Percentiles rank a stretch among this genome's conserved stretches.
These are phyloP conservation scores for Calcarisporium arbuscula DNA, from an alignment of 2,329 filamentous ascomycete species.

Conservation along the genomic window DNA sequence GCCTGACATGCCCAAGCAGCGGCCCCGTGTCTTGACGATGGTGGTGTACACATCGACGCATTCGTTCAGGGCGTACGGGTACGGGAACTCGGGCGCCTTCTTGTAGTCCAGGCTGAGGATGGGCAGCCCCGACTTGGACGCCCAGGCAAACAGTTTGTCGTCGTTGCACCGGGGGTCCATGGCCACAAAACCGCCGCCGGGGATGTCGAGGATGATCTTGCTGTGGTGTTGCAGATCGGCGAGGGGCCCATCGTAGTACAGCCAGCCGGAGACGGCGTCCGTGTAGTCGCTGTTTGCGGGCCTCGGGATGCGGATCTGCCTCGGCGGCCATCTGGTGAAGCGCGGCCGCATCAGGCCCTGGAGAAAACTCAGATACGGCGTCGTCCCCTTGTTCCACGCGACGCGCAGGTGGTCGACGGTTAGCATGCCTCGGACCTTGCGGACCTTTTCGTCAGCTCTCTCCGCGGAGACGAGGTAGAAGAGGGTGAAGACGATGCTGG, in stretches of 20 bases:
- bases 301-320: conserved; percentile 76
- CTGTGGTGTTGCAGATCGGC: conserved; percentile 69
- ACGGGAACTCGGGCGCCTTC: conserved; percentile 45
- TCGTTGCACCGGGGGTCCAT: conserved; percentile 95
- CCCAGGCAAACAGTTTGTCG: conserved; percentile 90
- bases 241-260: conserved; percentile 89
- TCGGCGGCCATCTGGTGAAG: conserved; percentile 73
- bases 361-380: conserved; percentile 73
- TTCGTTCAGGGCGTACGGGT: conserved; percentile 43
- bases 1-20: conserved; percentile 39
- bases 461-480: conserved; percentile 94
- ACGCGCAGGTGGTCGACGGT: conserved; percentile 89
- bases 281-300: conserved; percentile 75
- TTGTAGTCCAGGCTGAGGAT: conserved; percentile 84
- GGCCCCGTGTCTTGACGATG: conserved; percentile 28
- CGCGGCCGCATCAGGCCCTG: conserved; percentile 69
- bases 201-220: conserved; percentile 79
- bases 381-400: conserved; percentile 91
- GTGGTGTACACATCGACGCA: conserved; percentile 41
- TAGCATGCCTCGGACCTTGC: conserved; percentile 77
- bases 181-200: conserved; percentile 90
- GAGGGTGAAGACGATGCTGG: conserved; percentile 74
- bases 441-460: conserved; percentile 91
- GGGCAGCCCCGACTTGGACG: conserved; percentile 79
- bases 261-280: conserved; percentile 77